A percentile compares a stretch with the other conserved stretches of the same genome.
Evolutionary conservation across 495 filamentous ascomycete species (phyloP).

Genomic region (Aspergillus indologenus): DNA sequence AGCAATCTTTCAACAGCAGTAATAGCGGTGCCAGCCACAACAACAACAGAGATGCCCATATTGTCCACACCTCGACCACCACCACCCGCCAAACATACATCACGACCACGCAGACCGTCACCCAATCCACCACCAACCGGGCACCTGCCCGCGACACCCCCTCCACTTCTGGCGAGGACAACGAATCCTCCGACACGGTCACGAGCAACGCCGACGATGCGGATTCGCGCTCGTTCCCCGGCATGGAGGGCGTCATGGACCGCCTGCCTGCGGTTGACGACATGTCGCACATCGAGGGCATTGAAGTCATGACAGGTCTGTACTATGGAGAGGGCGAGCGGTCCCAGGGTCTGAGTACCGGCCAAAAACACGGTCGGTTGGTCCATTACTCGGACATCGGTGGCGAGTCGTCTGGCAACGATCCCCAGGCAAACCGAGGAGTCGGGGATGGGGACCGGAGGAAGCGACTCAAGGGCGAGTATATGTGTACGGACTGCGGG

Average conservation of each 20-base stretch:
- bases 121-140: background rate
- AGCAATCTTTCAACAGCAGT: background rate
- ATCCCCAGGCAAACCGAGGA: conserved; percentile 47
- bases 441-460: conserved; percentile 70
- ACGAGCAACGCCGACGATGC: conserved; percentile 67
- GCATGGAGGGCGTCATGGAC: conserved; percentile 67
- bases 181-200: conserved; percentile 48
- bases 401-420: conserved; percentile 79
- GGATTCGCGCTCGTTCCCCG: conserved; percentile 56
- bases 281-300: conserved; percentile 74
- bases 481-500: conserved; percentile 95
- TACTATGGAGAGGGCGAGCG: conserved; percentile 86
- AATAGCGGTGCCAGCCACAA: conserved; percentile 1
- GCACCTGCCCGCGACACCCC: conserved; percentile 6
- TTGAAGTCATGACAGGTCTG: conserved; percentile 91
- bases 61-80: background rate
- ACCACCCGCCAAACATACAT: conserved; percentile 1
- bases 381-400: conserved; percentile 64
- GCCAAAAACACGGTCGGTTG: conserved; percentile 70
- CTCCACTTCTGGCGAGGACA: conserved; percentile 23
- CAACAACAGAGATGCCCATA: background rate
- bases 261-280: conserved; percentile 75
- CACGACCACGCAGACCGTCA: conserved; percentile 4
- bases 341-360: conserved; percentile 84
- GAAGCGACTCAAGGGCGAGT: conserved; percentile 92